Conservation (phyloP, 257 asterid species). For the Gynochthodes officinalis region DNA sequence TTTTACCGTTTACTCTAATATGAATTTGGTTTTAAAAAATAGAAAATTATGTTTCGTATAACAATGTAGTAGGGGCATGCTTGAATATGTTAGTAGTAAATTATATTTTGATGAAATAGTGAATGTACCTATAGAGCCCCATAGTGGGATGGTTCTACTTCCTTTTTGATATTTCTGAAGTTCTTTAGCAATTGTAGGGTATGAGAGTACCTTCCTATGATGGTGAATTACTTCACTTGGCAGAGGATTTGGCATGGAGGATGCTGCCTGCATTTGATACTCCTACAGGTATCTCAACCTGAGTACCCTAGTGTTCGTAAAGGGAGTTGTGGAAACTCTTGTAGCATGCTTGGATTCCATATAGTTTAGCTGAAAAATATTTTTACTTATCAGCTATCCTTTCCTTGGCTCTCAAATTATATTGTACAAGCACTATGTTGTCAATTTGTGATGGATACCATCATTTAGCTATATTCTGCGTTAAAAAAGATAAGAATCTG, state of each 20-base stretch:
- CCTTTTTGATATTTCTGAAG: conserved; percentile 6
- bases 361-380: neutral
- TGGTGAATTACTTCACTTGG: conserved; percentile 82
- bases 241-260: conserved; percentile 88
- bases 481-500: neutral
- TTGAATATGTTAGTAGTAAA: neutral
- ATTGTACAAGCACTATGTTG: neutral
- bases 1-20: too few species aligned
- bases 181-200: conserved; percentile 56
- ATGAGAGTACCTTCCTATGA: conserved; percentile 88
- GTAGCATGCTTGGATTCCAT: neutral
- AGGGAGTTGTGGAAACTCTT: neutral
- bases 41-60: too few species aligned
- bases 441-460: neutral
- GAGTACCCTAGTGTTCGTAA: neutral
- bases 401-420: neutral
- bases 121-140: neutral
- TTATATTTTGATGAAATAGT: neutral
- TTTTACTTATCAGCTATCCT: neutral
- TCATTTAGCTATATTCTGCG: neutral
- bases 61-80: neutral
- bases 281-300: conserved; percentile 71
- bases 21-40: too few species aligned
- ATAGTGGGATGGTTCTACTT: neutral
- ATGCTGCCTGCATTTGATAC: conserved; percentile 98